Evolutionary conservation across 768 basidiomycete genomes (phyloP), one percentile per base, ranked within the genome.

Genomic region (Leccinum truebloodii): DNA sequence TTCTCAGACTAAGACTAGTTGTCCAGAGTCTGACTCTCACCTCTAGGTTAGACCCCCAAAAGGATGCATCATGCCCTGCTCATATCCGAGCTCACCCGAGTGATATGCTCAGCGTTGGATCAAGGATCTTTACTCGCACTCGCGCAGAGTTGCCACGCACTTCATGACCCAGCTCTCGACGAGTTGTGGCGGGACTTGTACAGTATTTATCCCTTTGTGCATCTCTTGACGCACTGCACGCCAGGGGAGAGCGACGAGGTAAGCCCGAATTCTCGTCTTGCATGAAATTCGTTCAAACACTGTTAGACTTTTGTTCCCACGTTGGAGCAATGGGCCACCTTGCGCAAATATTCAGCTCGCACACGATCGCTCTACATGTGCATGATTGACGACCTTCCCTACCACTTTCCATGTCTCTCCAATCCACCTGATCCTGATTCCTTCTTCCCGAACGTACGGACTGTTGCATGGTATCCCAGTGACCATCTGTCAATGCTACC

Each of bases 181-280:
- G 65, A 67, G 39, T 22, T 73, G 2, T 71, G 70, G 72, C 57
- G 55, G 35, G 55, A 65, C 30, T 24, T 72, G 48, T 73, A 59
- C 52, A 69, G 54, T 9, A 52, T 71, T 0, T 49, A 62, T 34
- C 70, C 70, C 8, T 63, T 72, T 24, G 14, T 69, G 24, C 58
- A 57, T 28, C 69, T 71, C 46, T 28, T 71, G 30, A 18, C 52
- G 3, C 51, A 55, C 6, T 14, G 2, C 8, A 35, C 12, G 24
- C n/a, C 49, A 5, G 58, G 7, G 20, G 57, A 65, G 20, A 59
- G 28, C 34, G 32, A 59, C 2, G 54, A 66, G 66, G 68, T 52
- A 63, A 34, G 66, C 61, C 50, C 10, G 10, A 0, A 18, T 46
- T 9, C 13, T n/a, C 28, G 3, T n/a, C 7, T 32, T 3, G 26